These are phyloP conservation scores for Lactarius indigo DNA, from an alignment of 768 basidiomycete species.

Conservation along the genomic window DNA sequence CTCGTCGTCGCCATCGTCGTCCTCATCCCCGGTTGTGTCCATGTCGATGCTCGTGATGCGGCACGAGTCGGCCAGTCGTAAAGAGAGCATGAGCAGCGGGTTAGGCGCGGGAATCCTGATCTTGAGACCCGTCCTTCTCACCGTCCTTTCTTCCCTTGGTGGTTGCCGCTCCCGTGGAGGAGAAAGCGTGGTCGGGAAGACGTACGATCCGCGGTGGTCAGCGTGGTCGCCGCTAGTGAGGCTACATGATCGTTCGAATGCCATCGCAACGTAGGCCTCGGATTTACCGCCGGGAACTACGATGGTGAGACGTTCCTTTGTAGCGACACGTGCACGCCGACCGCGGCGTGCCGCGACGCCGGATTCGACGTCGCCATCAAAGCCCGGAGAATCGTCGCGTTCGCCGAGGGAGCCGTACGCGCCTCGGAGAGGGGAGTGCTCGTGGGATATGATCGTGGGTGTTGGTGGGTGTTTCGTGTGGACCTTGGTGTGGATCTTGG, in stretches of 20 bases:
- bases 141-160: background rate
- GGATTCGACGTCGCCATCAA: slow-evolving; percentile 15
- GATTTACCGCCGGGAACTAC: slow-evolving; percentile 21
- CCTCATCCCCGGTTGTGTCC: background rate
- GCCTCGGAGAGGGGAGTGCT: background rate
- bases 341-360: background rate
- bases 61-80: slow-evolving; percentile 10
- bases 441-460: background rate
- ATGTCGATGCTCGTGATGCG: slow-evolving; percentile 2
- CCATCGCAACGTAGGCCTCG: slow-evolving; percentile 21
- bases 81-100: slow-evolving; percentile 19
- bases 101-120: slow-evolving; percentile 18
- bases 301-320: slow-evolving; percentile 19
- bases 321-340: background rate
- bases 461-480: background rate
- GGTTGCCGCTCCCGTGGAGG: background rate
- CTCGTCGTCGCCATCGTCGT: background rate
- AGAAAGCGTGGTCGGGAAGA: background rate
- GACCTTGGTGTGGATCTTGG: background rate
- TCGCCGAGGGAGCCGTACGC: background rate
- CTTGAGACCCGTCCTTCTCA: slow-evolving; percentile 17
- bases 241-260: slow-evolving; percentile 21
- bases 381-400: slow-evolving; percentile 11
- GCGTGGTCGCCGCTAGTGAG: background rate
- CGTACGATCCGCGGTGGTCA: background rate